A percentile compares a stretch with the other conserved stretches of the same genome.
Conservation (phyloP, 306 rosid genomes). For the Sesbania bispinosa region DNA sequence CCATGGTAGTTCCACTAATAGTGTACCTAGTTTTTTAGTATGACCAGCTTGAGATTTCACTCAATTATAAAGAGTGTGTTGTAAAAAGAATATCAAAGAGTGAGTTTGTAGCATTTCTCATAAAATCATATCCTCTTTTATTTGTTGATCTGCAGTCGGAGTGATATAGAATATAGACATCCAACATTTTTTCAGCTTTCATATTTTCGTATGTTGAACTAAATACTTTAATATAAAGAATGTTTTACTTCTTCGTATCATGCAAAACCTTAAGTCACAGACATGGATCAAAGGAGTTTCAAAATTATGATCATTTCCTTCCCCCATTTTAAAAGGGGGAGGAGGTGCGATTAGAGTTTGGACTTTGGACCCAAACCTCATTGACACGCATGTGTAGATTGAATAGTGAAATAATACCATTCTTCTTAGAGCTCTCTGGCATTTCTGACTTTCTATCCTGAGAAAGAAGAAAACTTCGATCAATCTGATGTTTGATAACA, state of each 20-base stretch:
- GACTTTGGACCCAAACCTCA: no score
- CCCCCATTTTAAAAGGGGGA: background rate
- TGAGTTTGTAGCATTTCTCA: background rate
- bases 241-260: background rate
- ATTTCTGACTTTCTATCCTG: background rate
- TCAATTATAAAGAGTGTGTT: background rate
- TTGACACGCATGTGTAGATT: background rate
- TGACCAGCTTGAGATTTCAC: background rate
- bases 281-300: background rate
- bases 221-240: background rate
- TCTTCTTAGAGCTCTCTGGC: background rate
- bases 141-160: background rate
- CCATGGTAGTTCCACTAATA: background rate
- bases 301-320: background rate
- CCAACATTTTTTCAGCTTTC: background rate
- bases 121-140: background rate
- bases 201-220: constrained; percentile 4
- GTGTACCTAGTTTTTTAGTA: background rate
- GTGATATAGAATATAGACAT: background rate
- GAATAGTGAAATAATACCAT: background rate
- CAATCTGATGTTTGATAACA: background rate
- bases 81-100: background rate
- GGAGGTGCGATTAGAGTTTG: background rate
- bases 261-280: background rate
- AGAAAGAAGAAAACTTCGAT: background rate